phyloP scores from a whole-genome alignment of 2,329 filamentous ascomycete genomes.

The Exophiala sp. region DNA sequence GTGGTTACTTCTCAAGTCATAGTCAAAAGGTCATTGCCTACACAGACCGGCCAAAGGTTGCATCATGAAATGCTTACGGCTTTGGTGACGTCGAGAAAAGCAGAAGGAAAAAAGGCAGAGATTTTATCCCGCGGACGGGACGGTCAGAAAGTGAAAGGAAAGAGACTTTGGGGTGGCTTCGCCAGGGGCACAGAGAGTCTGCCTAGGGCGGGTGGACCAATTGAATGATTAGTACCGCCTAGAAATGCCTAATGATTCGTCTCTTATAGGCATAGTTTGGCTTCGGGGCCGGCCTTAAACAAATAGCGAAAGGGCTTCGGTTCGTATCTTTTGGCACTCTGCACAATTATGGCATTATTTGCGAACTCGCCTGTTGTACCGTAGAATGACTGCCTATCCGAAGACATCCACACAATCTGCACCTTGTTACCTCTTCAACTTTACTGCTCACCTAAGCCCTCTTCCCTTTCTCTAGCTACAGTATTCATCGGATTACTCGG shows the following conservation, averaged over 20 bases:
- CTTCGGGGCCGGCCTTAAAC: not conserved
- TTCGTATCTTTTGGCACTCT: too few species aligned
- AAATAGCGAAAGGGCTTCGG: not conserved
- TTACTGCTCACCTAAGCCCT: slow-evolving; percentile 22
- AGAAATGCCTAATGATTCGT: too few species aligned
- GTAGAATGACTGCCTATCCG: slow-evolving; percentile 9
- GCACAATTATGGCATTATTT: not conserved
- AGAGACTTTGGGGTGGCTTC: too few species aligned
- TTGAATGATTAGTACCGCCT: too few species aligned
- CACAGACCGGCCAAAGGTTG: not conserved
- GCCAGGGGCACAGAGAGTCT: too few species aligned
- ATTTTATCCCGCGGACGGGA: too few species aligned
- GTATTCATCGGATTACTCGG: slow-evolving; percentile 14
- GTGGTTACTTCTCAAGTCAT: too few species aligned
- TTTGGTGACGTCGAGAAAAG: not conserved
- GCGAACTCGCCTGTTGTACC: too few species aligned
- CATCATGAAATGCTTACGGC: not conserved
- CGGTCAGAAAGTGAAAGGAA: too few species aligned
- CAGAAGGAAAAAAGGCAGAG: not conserved
- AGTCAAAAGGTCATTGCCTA: too few species aligned
- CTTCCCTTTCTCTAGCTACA: slow-evolving; percentile 10
- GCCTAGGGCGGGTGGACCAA: too few species aligned
- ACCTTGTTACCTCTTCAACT: slow-evolving; percentile 6
- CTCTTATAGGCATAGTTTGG: too few species aligned
- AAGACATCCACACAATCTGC: slow-evolving; percentile 14